A percentile compares a stretch with the other conserved stretches of the same genome.
These are phyloP conservation scores for Dactylella cylindrospora DNA, from an alignment of 2,329 filamentous ascomycete species.

Conservation along the genomic window DNA sequence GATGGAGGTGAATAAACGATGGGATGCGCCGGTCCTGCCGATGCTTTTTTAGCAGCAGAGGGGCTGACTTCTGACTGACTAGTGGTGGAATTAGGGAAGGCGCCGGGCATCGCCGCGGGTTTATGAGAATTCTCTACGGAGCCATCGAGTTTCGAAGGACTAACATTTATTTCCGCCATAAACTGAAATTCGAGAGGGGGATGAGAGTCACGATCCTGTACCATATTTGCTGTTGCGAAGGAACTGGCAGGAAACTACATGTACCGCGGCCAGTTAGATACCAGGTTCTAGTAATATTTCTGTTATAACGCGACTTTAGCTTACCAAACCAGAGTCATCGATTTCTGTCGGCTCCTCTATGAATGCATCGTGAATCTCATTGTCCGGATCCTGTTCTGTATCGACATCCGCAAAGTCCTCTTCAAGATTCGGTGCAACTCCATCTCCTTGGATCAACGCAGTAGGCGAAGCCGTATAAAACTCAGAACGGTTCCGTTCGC, in stretches of 20 bases:
- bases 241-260: conserved; percentile 11
- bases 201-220: no score
- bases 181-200: no score
- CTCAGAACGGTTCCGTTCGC: conserved; percentile 1
- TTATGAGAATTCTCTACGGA: no score
- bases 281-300: not conserved
- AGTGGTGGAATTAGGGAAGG: conserved; percentile 1
- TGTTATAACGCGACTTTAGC: not conserved
- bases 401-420: not conserved
- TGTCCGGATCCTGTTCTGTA: conserved; percentile 4
- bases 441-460: no score
- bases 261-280: not conserved
- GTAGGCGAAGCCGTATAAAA: no score
- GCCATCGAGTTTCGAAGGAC: no score
- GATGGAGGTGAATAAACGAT: conserved; percentile 18
- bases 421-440: no score
- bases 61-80: not conserved
- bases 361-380: conserved; percentile 29
- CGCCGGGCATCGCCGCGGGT: not conserved
- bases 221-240: not conserved
- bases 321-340: conserved; percentile 18
- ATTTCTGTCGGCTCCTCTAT: conserved; percentile 29
- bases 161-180: no score
- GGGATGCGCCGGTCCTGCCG: not conserved
- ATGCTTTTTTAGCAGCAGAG: not conserved